Conservation (phyloP, 164 flowering plant genomes). For the Magnolia officinalis region DNA sequence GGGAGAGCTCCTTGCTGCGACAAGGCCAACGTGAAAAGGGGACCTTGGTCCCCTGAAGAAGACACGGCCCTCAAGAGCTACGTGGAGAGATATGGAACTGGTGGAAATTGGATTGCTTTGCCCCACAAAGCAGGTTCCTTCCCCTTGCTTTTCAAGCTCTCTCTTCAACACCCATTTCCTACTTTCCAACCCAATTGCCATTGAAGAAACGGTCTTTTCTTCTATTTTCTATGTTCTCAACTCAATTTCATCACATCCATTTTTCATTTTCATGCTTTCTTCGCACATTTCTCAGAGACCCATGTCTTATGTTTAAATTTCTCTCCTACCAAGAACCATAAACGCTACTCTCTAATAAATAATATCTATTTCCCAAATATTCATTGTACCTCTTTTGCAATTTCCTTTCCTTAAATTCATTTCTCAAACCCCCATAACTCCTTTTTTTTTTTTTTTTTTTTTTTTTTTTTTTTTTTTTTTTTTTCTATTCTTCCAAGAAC, state of each 20-base stretch:
- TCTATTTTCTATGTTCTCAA: neutral
- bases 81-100: conserved; percentile 46
- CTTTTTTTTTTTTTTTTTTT: no score
- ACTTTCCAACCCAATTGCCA: neutral
- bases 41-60: conserved; percentile 86
- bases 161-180: conserved; percentile 1
- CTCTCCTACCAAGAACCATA: neutral
- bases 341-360: neutral
- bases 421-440: no score
- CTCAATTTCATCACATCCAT: neutral
- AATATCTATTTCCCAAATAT: neutral
- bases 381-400: neutral
- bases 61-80: conserved; percentile 52
- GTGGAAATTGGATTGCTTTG: conserved; percentile 64
- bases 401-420: no score
- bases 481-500: neutral
- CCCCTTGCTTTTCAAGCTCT: neutral
- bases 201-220: neutral
- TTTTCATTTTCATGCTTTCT: neutral
- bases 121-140: conserved; percentile 65
- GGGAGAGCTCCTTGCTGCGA: conserved; percentile 88
- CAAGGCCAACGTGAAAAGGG: conserved; percentile 72
- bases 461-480: no score
- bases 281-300: neutral
- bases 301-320: neutral